Percentiles rank a stretch among this genome's conserved stretches.
Evolutionary conservation across 345 rosid species (phyloP).

Genomic region (Citrus maxima): DNA sequence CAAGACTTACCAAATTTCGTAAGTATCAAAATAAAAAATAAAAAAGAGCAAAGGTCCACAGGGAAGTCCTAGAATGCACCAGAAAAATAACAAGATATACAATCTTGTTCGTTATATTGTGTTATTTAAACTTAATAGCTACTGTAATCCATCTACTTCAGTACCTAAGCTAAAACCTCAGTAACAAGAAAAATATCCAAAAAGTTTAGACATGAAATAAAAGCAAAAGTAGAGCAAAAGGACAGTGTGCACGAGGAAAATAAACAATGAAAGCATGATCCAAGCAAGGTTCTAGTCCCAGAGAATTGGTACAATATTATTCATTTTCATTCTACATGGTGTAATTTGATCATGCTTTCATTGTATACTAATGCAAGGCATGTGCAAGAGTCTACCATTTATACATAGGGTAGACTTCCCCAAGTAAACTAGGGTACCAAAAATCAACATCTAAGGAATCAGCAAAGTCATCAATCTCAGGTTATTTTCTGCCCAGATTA

Average conservation of each 20-base stretch:
- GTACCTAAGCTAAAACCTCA: background rate
- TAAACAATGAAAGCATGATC: background rate
- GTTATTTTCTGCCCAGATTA: background rate
- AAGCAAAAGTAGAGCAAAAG: background rate
- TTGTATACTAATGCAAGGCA: background rate
- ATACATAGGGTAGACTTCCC: background rate
- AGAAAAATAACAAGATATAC: background rate
- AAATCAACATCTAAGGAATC: background rate
- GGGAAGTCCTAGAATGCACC: background rate
- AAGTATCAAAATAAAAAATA: background rate
- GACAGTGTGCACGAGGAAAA: background rate
- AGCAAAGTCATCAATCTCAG: background rate
- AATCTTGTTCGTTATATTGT: background rate
- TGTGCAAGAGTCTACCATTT: background rate
- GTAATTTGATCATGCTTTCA: background rate
- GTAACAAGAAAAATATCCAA: background rate
- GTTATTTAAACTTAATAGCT: background rate
- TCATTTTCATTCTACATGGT: background rate
- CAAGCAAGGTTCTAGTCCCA: background rate
- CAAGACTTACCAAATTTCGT: background rate
- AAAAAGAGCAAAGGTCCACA: background rate
- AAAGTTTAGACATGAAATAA: background rate
- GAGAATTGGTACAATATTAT: background rate
- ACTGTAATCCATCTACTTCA: background rate
- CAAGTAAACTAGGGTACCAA: background rate